A percentile compares a stretch with the other conserved stretches of the same genome.
Evolutionary conservation across 768 basidiomycete genomes (phyloP).

Genomic region (Auricularia auricula-judae): DNA sequence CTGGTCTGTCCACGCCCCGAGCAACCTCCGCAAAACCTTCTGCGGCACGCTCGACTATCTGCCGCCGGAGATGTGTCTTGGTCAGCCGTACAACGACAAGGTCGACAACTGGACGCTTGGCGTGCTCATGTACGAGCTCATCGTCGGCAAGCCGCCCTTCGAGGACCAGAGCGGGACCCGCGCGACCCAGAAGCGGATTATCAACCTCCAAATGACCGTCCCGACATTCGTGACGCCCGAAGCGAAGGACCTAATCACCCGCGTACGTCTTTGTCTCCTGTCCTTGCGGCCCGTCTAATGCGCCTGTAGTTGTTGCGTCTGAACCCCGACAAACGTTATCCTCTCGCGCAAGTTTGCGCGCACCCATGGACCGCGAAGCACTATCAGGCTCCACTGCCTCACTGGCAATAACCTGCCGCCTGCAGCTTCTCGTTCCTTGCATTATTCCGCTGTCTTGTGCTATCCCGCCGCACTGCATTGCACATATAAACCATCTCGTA

Average conservation of each 20-base stretch:
- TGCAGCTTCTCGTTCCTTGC: neutral
- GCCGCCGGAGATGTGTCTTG: slow-evolving; percentile 39
- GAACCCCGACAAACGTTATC: slow-evolving; percentile 28
- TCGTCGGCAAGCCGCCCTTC: slow-evolving; percentile 33
- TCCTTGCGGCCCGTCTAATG: slow-evolving; percentile 3
- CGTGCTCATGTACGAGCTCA: slow-evolving; percentile 35
- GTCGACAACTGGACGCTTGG: slow-evolving; percentile 41
- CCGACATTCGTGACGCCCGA: slow-evolving; percentile 27
- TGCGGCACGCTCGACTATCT: slow-evolving; percentile 38
- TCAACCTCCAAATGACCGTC: slow-evolving; percentile 24
- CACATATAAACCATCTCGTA: neutral
- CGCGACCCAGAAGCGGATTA: slow-evolving; percentile 32
- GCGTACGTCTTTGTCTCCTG: slow-evolving; percentile 13
- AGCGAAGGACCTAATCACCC: slow-evolving; percentile 29
- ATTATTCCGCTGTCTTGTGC: neutral
- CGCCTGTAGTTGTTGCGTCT: slow-evolving; percentile 23
- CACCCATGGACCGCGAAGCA: slow-evolving; percentile 30
- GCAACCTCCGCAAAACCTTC: slow-evolving; percentile 28
- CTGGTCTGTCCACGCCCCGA: slow-evolving; percentile 34
- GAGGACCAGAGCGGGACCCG: slow-evolving; percentile 19
- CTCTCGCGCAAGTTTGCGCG: slow-evolving; percentile 25
- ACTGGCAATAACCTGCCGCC: neutral
- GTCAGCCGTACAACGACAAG: slow-evolving; percentile 27
- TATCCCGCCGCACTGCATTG: neutral
- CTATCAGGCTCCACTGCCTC: neutral